Base-by-base conservation (phyloP, 1,284 basidiomycete species). In the Melampsora abietis-canadensis region DNA sequence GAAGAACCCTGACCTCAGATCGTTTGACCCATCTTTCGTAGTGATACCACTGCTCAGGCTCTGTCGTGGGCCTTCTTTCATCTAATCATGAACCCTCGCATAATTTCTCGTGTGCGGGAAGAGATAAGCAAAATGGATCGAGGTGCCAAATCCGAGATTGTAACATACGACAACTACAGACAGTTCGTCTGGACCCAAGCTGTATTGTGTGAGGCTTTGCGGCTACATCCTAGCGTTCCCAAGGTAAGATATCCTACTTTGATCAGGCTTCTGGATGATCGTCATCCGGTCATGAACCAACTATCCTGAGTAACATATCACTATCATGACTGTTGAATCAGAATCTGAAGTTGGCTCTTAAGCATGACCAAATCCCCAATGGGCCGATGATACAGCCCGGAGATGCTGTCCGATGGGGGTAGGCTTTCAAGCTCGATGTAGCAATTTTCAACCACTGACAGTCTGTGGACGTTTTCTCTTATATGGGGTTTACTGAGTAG, bases 211-310 rank as follows among this genome's bases (percentile, higher is more conserved):
- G 78, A 79, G 54, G 73, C 75, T 0, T 46, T 79, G 14, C 59
- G 78, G 14, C 65, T 78, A 57, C 77, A 78, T 66, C 78, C 77
- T 60, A 68, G 19, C 24, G 70, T 63, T 10, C 24, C 66, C 78
- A 73, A 66, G 70, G 70, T 73, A 0, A 46, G 37, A 27, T 37
- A n/a, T 12, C 21, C 15, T 19, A 37, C 8, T 15, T 51, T 30
- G n/a, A 44, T 37, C 48, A 21, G 34, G 31, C 8, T 31, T 31
- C n/a, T 51, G 27, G 8, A 30, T 51, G 48, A 15, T 27, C 19
- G 24, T 48, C 31, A 21, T 31, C 34, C 12, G 7, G 5, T 27
- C 19, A 19, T 61, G 19, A 14, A 34, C 31, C 34, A 10, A 30
- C 12, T n/a, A 10, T 57, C 12, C 48, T 44, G 17, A 8, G n/a